Evolutionary conservation across 1,284 basidiomycete genomes (phyloP), one percentile per base, ranked within the genome.

Genomic region (Ceratobasidium sp.): DNA sequence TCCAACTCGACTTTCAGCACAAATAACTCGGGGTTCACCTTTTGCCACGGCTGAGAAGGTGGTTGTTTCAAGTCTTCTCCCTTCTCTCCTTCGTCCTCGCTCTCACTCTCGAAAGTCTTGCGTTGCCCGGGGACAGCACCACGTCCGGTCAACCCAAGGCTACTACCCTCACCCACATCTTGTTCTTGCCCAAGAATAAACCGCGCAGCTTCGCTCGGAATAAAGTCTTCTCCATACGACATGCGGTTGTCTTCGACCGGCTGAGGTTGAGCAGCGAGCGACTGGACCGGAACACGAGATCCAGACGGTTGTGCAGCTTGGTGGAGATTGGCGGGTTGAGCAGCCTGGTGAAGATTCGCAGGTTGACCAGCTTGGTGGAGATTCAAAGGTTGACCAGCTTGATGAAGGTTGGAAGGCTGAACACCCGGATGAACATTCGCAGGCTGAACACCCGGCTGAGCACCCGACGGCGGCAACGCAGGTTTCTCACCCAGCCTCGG

Each of bases 61-160:
- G 23, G 53, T 9, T 66, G 64, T 23, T 61, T 18, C 20, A 81
- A 82, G 66, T 84, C 84, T 51, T 51, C 15, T n/a, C n/a, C 46
- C 55, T 58, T 58, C 18, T 77, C 68, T 28, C 58, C 68, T 49
- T 78, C 84, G 3, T 84, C 84, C 83, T 85, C 84, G 79, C 84
- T 85, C 83, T 61, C 66, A 51, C 73, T 76, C n/a, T 66, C 73
- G 42, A 55, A 76, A 6, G 73, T 67, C 73, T 46, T 76, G 33
- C 63, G 61, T 46, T 76, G 73, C 18, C 61, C 61, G 26, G 61
- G 72, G 13, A 76, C 28, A 26, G 33, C 73, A 56, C 61, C 60
- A 28, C 42, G 42, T 13, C 60, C 58, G 20, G 73, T 66, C 63
- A 76, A 56, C 2, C 73, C 73, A 28, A 76, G 46, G 42, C 61